A percentile compares a stretch with the other conserved stretches of the same genome.
These are phyloP conservation scores for Trametes elegans DNA, from an alignment of 768 basidiomycete species.

Conservation along the genomic window DNA sequence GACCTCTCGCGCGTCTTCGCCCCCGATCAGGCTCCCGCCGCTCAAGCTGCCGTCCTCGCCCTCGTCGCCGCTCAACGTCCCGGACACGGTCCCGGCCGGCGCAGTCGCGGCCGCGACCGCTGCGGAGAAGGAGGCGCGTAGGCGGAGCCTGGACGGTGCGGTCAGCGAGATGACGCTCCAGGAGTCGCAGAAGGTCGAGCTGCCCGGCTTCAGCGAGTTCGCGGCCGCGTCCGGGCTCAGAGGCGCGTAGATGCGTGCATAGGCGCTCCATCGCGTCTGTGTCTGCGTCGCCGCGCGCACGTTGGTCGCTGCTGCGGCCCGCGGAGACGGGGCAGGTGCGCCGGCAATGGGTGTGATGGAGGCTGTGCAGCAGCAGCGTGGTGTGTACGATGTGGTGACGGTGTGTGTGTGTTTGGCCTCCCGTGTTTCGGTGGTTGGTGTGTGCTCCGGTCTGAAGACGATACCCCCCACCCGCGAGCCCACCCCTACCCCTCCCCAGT, in stretches of 20 bases:
- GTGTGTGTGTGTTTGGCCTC: background rate
- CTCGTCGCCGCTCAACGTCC: slow-evolving; percentile 18
- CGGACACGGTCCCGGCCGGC: slow-evolving; percentile 2
- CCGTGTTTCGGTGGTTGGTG: background rate
- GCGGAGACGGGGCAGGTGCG: no score
- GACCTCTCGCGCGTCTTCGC: slow-evolving; percentile 59
- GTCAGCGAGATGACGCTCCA: slow-evolving; percentile 11
- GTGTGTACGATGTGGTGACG: background rate
- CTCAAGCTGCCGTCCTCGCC: slow-evolving; percentile 46
- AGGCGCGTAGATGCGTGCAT: no score
- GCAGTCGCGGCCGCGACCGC: background rate
- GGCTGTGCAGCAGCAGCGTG: background rate
- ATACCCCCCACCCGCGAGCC: no score
- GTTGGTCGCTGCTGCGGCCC: no score
- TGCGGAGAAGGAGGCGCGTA: slow-evolving; percentile 20
- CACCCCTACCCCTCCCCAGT: no score
- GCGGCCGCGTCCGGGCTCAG: slow-evolving; percentile 46
- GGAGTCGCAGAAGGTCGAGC: slow-evolving; percentile 41
- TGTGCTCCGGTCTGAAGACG: background rate
- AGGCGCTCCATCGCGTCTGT: no score
- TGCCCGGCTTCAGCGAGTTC: slow-evolving; percentile 64
- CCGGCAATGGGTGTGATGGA: background rate
- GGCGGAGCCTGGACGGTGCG: slow-evolving; percentile 16
- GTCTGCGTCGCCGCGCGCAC: no score
- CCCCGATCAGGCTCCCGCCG: slow-evolving; percentile 72